Percentiles rank a stretch among this genome's conserved stretches.
Conservation (phyloP, 1,284 basidiomycete species). For the Fomitopsis pinicola region DNA sequence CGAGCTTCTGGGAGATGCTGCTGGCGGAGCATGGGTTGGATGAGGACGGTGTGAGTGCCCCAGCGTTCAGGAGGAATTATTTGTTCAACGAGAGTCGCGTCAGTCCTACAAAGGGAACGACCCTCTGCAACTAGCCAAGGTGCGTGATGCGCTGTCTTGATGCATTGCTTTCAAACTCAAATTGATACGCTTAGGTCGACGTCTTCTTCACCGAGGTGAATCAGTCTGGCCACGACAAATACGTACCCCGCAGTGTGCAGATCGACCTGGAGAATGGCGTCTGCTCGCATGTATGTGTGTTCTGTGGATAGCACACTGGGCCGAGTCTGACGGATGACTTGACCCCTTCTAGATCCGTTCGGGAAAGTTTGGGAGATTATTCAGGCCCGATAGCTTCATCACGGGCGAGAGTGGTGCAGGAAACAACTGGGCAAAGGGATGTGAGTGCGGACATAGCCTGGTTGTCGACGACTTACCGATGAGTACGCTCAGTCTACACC, state of each 20-base stretch:
- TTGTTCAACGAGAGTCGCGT: background rate
- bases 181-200: constrained; percentile 42
- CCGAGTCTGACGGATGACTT: background rate
- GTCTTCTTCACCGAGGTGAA: constrained; percentile 73
- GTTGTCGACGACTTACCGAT: background rate
- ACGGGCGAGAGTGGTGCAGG: constrained; percentile 76
- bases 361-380: constrained; percentile 70
- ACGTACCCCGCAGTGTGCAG: constrained; percentile 92
- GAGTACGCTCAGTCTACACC: constrained; percentile 60
- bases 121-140: constrained; percentile 42
- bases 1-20: constrained; percentile 75
- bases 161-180: background rate
- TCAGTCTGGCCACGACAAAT: constrained; percentile 48
- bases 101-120: constrained; percentile 48
- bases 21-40: constrained; percentile 80
- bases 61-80: constrained; percentile 1
- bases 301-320: background rate
- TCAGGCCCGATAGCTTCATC: constrained; percentile 87
- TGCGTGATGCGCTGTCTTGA: constrained; percentile 20
- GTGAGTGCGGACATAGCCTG: constrained; percentile 39
- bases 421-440: constrained; percentile 93
- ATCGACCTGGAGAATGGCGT: constrained; percentile 93
- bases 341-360: constrained; percentile 47
- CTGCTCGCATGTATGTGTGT: constrained; percentile 59
- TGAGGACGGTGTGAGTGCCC: constrained; percentile 54